Evolutionary conservation across 768 basidiomycete genomes (phyloP).

Genomic region (Daedalea quercina): DNA sequence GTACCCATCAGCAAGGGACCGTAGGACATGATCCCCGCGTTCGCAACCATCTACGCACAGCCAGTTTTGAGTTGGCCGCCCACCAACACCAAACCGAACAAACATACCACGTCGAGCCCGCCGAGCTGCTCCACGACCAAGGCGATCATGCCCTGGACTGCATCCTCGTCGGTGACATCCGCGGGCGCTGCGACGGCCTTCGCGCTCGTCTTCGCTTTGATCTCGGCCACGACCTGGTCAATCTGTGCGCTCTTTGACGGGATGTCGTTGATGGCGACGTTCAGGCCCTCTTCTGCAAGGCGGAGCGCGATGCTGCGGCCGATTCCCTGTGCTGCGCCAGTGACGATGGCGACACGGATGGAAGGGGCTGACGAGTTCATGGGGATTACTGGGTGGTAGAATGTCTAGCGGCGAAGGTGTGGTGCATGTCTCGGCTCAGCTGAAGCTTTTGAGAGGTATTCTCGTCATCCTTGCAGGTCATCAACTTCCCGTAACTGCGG

Average conservation of each 20-base stretch:
- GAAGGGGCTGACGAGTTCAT: neutral
- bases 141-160: conserved; percentile 26
- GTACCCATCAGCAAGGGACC: conserved; percentile 5
- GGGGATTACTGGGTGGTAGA: no score
- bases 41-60: conserved; percentile 20
- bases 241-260: conserved; percentile 7
- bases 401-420: no score
- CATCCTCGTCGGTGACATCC: conserved; percentile 27
- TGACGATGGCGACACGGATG: conserved; percentile 29
- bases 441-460: no score
- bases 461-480: no score
- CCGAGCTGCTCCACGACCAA: conserved; percentile 26
- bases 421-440: no score
- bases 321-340: conserved; percentile 30
- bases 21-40: conserved; percentile 12
- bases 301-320: conserved; percentile 21
- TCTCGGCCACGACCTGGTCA: conserved; percentile 8
- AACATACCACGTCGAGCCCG: conserved; percentile 39
- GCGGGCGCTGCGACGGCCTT: conserved; percentile 20
- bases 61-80: neutral
- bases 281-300: conserved; percentile 20
- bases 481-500: no score
- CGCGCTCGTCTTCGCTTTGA: conserved; percentile 6
- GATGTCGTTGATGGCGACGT: conserved; percentile 16
- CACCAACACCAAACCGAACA: neutral